Evolutionary conservation across 441 rosid species (phyloP), one percentile per base, ranked within the genome.

Genomic region (Melastoma candidum): DNA sequence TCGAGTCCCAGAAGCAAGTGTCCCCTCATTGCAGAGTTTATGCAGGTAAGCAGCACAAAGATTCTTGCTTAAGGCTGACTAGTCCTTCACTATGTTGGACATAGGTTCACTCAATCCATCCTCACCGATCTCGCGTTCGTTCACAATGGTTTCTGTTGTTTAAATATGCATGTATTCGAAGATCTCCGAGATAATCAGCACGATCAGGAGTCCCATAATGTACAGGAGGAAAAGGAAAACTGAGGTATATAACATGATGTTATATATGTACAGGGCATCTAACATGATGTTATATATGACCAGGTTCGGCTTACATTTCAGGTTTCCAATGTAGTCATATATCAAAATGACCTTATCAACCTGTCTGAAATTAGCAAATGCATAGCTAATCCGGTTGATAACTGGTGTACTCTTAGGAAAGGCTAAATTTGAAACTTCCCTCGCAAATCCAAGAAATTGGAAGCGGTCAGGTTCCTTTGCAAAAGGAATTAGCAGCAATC

Each of bases 361-460:
- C 81, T 84, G 94, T 68, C 97, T 54, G 54, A 82, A 72, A 61
- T 84, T 77, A 61, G 77, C 73, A 67, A 90, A 79, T 22, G 85
- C 83, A 66, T 71, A 62, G 57, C 86, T 77, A 57, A 74, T 67
- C 67, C 85, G 76, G 63, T 90, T 90, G 8, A 82, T 44, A 45
- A 84, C 74, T 45, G 64, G 56, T 2, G 63, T 64, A 68, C 67
- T 63, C 56, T 68, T 68, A 0, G 87, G 74, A 59, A 65, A 76
- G 61, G 76, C 55, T 49, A 82, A 62, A 48, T 68, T 76, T 0
- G 75, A 56, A n/a, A 84, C 63, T 62, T 82, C 78, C 58, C 72
- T 70, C 59, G 82, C 69, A 62, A 79, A 83, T 56, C 64, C 58
- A 56, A 72, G 29, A 44, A 82, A 71, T 59, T 69, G 60, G 3